phyloP scores from a whole-genome alignment of 2,329 filamentous ascomycete genomes.

The Juglanconis oblonga region DNA sequence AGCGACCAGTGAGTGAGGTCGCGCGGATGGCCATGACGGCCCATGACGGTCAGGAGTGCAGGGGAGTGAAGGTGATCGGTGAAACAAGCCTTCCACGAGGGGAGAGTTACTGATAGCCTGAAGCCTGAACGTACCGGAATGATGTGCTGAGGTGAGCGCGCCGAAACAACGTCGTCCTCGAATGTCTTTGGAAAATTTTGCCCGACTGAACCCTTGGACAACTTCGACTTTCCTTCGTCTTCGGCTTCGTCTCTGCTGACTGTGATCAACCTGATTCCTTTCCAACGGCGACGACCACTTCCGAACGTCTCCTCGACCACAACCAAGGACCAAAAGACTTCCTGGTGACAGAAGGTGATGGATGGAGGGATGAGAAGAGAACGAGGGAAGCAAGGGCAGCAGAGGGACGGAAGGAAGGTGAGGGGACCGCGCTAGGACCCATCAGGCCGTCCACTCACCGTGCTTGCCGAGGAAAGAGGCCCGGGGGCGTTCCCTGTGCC shows the following conservation, averaged over 20 bases:
- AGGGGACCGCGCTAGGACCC: neutral
- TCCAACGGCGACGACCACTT: neutral
- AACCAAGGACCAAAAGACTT: neutral
- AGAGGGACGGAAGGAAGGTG: neutral
- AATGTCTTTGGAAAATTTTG: neutral
- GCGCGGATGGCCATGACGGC: neutral
- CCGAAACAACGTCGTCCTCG: neutral
- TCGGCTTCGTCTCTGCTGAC: neutral
- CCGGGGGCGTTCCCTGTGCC: neutral
- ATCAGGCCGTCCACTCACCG: neutral
- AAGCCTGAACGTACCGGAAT: neutral
- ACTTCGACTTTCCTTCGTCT: neutral
- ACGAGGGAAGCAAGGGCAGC: neutral
- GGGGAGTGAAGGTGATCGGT: neutral
- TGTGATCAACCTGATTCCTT: neutral
- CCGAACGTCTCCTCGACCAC: neutral
- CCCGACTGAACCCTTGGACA: neutral
- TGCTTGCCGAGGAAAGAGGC: neutral
- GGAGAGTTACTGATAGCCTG: no score
- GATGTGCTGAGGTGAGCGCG: neutral
- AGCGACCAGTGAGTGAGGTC: neutral
- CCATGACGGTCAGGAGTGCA: neutral
- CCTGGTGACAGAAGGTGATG: neutral
- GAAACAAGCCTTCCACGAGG: no score
- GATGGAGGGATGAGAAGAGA: neutral